A percentile compares a stretch with the other conserved stretches of the same genome.
These are phyloP conservation scores for Apiospora rasikravindrae DNA, from an alignment of 2,329 filamentous ascomycete genomes.

Conservation along the genomic window DNA sequence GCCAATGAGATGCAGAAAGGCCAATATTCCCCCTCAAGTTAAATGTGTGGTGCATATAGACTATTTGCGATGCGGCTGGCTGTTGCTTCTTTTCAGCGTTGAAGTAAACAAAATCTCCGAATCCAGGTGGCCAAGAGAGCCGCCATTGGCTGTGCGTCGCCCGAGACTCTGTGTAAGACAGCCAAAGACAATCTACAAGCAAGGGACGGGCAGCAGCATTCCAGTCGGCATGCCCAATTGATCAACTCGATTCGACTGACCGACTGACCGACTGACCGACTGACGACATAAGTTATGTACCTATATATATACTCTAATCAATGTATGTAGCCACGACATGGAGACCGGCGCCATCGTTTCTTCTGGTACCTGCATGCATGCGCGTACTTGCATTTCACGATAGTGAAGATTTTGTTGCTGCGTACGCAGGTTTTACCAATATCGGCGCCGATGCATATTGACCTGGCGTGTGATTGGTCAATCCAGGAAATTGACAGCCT, in stretches of 20 bases:
- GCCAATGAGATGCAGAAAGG: not conserved
- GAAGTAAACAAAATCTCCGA: constrained; percentile 13
- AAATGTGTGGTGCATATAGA: not conserved
- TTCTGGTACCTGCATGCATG: constrained; percentile 9
- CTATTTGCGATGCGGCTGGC: not conserved
- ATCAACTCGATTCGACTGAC: not conserved
- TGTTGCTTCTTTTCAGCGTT: not conserved
- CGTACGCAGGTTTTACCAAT: constrained; percentile 4
- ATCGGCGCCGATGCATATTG: not conserved
- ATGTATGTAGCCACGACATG: not conserved
- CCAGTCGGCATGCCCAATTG: not conserved
- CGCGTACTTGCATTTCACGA: not conserved
- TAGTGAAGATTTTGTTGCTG: not conserved
- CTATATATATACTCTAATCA: too few species aligned
- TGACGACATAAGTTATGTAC: not conserved
- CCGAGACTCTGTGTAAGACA: constrained; percentile 13
- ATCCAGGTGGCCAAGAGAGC: not conserved
- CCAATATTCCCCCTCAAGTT: not conserved
- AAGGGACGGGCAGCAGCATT: not conserved
- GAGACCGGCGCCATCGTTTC: constrained; percentile 1
- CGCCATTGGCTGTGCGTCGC: constrained; percentile 5
- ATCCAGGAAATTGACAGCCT: not conserved
- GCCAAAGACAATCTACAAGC: not conserved
- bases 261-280: not conserved
- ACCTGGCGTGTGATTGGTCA: not conserved